Conservation (phyloP, 495 filamentous ascomycete species). For the Podospora tetraspora region DNA sequence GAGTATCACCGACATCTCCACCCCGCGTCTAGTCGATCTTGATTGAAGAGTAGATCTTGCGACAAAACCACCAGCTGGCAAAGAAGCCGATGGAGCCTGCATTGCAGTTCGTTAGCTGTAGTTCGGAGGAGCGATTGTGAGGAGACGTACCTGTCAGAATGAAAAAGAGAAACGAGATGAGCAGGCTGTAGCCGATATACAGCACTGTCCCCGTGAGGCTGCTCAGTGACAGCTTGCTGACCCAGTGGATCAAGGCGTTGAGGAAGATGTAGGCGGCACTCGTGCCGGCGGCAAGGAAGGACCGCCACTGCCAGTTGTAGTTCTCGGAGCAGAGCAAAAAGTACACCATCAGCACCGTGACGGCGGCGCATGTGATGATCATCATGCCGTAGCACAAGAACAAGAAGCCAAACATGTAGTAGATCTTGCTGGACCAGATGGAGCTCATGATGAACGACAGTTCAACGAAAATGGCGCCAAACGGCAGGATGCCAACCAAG, state of each 20-base stretch:
- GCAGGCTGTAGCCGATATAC: slow-evolving; percentile 85
- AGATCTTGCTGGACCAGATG: slow-evolving; percentile 95
- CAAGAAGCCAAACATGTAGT: slow-evolving; percentile 99
- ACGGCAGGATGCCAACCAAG: slow-evolving; percentile 85
- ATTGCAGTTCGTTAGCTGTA: slow-evolving; percentile 4
- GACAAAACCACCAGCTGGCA: slow-evolving; percentile 85
- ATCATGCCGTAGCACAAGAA: slow-evolving; percentile 97
- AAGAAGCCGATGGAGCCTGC: slow-evolving; percentile 89
- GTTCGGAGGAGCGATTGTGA: not conserved
- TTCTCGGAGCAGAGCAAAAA: slow-evolving; percentile 93
- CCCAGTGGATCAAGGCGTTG: slow-evolving; percentile 83
- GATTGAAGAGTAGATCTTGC: slow-evolving; percentile 90
- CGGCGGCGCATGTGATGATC: slow-evolving; percentile 90
- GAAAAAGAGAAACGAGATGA: slow-evolving; percentile 88
- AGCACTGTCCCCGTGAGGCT: slow-evolving; percentile 80
- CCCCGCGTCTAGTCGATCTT: slow-evolving; percentile 71
- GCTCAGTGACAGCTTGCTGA: slow-evolving; percentile 75
- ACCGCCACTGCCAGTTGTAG: slow-evolving; percentile 98
- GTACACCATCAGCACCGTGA: slow-evolving; percentile 88
- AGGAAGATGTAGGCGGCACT: slow-evolving; percentile 85
- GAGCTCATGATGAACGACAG: slow-evolving; percentile 98
- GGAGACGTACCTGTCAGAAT: slow-evolving; percentile 76
- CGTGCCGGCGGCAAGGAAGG: slow-evolving; percentile 82
- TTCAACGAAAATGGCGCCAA: slow-evolving; percentile 94
- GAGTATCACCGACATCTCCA: not conserved